Conservation (phyloP, 2,329 filamentous ascomycete species). For the Alternaria sp. region DNA sequence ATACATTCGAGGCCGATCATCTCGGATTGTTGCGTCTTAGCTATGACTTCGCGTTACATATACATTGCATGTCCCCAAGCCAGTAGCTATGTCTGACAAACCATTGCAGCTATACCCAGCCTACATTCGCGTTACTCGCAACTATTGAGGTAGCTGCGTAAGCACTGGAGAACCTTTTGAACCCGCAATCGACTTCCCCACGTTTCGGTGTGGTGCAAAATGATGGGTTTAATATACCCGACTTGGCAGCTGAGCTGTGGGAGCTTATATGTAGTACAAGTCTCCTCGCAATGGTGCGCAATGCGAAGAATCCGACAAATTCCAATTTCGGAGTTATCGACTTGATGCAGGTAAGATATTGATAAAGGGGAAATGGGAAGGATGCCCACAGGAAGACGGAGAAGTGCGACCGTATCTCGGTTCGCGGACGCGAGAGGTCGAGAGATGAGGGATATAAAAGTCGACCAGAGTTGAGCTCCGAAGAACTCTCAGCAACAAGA, state of each 20-base stretch:
- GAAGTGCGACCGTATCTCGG: background rate
- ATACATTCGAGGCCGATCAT: too few relatives aligned
- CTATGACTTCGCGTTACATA: too few relatives aligned
- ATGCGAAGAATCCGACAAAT: background rate
- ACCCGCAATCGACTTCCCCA: background rate
- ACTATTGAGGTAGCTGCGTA: background rate
- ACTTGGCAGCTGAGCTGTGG: background rate
- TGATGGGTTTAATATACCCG: background rate
- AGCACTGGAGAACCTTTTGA: background rate
- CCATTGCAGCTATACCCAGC: background rate
- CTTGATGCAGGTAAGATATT: background rate
- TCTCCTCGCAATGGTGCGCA: background rate
- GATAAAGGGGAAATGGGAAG: too few relatives aligned
- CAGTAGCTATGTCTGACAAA: too few relatives aligned
- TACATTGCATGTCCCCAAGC: too few relatives aligned
- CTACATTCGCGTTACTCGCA: background rate
- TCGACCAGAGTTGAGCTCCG: accelerated
- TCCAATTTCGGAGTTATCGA: background rate
- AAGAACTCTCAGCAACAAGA: background rate
- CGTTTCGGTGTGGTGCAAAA: background rate
- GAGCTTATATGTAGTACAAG: background rate
- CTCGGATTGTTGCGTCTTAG: too few relatives aligned
- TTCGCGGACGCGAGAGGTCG: background rate
- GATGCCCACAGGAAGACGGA: accelerated
- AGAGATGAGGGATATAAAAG: background rate